Percentiles rank a stretch among this genome's conserved stretches.
Conservation (phyloP, 2,329 filamentous ascomycete species). For the Zymoseptoria passerinii region DNA sequence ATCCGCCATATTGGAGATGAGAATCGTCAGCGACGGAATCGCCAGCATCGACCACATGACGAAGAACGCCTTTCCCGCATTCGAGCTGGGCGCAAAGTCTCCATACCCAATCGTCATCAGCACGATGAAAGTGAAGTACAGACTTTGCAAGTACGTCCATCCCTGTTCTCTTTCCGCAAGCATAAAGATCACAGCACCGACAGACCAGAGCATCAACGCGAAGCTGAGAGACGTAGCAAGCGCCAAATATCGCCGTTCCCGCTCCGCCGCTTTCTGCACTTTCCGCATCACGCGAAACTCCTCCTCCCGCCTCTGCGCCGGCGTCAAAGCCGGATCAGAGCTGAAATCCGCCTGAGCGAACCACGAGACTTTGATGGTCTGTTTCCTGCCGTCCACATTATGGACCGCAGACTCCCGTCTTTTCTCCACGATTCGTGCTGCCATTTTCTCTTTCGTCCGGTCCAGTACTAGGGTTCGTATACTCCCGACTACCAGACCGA, state of each 20-base stretch:
- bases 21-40: constrained; percentile 46
- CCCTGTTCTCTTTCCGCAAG: constrained; percentile 37
- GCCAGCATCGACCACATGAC: constrained; percentile 50
- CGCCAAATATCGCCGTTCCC: constrained; percentile 36
- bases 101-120: constrained; percentile 51
- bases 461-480: constrained; percentile 45
- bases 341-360: constrained; percentile 34
- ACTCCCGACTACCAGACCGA: constrained; percentile 49
- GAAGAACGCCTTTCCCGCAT: constrained; percentile 48
- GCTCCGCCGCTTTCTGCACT: constrained; percentile 35
- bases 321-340: constrained; percentile 32
- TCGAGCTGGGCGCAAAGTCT: constrained; percentile 40
- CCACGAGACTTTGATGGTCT: constrained; percentile 36
- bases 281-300: constrained; percentile 44
- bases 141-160: constrained; percentile 45
- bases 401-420: constrained; percentile 37
- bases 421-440: constrained; percentile 43
- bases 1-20: constrained; percentile 48
- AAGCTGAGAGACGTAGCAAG: constrained; percentile 31
- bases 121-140: constrained; percentile 48
- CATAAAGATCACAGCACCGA: constrained; percentile 45
- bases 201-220: constrained; percentile 38
- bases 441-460: constrained; percentile 44
- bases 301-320: constrained; percentile 36
- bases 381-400: constrained; percentile 31